phyloP scores from a whole-genome alignment of 1,139 yeast genomes.

The Pichiaceae sp. region DNA sequence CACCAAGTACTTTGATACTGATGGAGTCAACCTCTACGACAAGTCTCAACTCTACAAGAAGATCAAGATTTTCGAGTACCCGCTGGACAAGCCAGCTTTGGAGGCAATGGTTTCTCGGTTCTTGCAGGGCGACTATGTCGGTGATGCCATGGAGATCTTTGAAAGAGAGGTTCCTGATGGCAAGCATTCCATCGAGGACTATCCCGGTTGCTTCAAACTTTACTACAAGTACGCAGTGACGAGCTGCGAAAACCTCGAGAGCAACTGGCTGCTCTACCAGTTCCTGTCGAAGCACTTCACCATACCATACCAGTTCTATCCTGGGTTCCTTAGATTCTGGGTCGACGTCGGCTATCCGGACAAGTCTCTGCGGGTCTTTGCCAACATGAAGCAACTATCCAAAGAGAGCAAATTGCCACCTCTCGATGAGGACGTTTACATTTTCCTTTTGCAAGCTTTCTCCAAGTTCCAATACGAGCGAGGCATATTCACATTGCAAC shows the following conservation, averaged over 20 bases:
- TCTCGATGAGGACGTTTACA: slow-evolving; percentile 56
- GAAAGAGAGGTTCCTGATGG: slow-evolving; percentile 46
- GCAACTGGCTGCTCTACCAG: slow-evolving; percentile 60
- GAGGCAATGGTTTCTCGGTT: slow-evolving; percentile 38
- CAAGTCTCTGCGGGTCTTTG: slow-evolving; percentile 57
- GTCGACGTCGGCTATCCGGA: slow-evolving; percentile 51
- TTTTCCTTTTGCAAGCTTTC: slow-evolving; percentile 52
- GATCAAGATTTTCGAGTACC: slow-evolving; percentile 30
- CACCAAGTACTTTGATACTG: slow-evolving; percentile 18
- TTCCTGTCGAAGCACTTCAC: slow-evolving; percentile 49
- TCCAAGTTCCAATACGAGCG: slow-evolving; percentile 53
- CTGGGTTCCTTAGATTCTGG: slow-evolving; percentile 54
- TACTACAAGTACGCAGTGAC: slow-evolving; percentile 40
- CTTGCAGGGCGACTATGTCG: slow-evolving; percentile 39
- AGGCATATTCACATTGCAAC: slow-evolving; percentile 62
- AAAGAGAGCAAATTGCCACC: slow-evolving; percentile 51
- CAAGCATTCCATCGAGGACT: slow-evolving; percentile 13
- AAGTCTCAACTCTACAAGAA: slow-evolving; percentile 26
- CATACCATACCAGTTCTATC: slow-evolving; percentile 53
- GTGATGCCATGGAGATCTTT: slow-evolving; percentile 52
- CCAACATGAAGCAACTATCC: slow-evolving; percentile 49
- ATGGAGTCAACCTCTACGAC: slow-evolving; percentile 18
- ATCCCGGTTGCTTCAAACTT: slow-evolving; percentile 30
- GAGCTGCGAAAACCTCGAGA: slow-evolving; percentile 35
- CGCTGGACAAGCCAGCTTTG: slow-evolving; percentile 35